Evolutionary conservation across 2,329 filamentous ascomycete genomes (phyloP), one percentile per base, ranked within the genome.

Genomic region (Shiraia sp.): DNA sequence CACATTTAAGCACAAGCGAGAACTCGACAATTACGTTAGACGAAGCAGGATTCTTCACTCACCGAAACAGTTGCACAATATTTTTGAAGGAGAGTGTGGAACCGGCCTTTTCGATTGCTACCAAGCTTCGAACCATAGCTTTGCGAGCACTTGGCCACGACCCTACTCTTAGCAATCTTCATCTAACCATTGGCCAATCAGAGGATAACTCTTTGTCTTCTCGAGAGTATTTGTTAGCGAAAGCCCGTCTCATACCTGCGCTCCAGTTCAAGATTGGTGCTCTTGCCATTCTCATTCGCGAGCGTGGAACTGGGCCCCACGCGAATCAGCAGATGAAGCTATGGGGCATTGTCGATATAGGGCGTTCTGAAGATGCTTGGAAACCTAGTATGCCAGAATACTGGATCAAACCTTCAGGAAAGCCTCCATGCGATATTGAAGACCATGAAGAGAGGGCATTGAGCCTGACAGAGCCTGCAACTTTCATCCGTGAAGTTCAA

Each of bases 141-240:
- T 36, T 66, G 10, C 35, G 55, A 28, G 57, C 61, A 17, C 43
- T 69, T 22, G 60, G 56, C 6, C 57, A 63, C n/a, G 13, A 19
- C 2, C 28, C 40, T 23, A 40, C 40, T 14, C 31, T 40, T 15
- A 53, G 40, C 31, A 57, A 24, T 57, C 80, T 40, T 65, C 82
- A 86, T 59, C 65, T 87, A 64, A 86, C 81, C 0, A 66, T 86
- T 16, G 83, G 79, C 0, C 82, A 86, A 53, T 80, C 73, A 29
- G 72, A 77, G 25, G 73, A 80, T 16, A 52, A 67, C 8, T 58
- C 67, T 4, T 64, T 71, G 4, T 69, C 72, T 13, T 65, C 73
- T n/a, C 75, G 79, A 45, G 68, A 75, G 6, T 79, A 76, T 24
- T 61, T 84, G 4, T 44, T 80, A 3, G 69, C 77, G 14, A 84